These are phyloP conservation scores for Castanopsis chinensis DNA, from an alignment of 306 rosid species.

Conservation along the genomic window DNA sequence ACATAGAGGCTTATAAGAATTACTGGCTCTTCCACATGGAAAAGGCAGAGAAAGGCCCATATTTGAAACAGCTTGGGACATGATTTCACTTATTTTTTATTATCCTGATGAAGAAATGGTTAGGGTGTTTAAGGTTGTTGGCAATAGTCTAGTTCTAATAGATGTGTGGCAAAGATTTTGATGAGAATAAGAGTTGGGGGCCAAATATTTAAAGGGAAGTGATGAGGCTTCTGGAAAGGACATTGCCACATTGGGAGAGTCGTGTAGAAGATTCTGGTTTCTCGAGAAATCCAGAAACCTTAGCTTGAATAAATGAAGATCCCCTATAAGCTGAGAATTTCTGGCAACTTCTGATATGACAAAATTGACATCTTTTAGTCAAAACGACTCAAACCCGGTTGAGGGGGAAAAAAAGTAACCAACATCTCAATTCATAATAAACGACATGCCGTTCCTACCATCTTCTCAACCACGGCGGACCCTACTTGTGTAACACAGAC, in stretches of 20 bases:
- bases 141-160: too few species aligned
- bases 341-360: too few species aligned
- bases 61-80: slow-evolving; percentile 40
- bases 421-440: too few species aligned
- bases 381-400: too few species aligned
- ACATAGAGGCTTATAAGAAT: background rate
- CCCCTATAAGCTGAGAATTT: too few species aligned
- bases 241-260: background rate
- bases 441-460: too few species aligned
- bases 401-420: too few species aligned
- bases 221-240: slow-evolving; percentile 20
- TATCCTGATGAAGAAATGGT: background rate
- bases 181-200: background rate
- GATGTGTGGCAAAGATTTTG: background rate
- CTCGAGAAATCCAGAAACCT: slow-evolving; percentile 31
- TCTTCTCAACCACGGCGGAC: too few species aligned
- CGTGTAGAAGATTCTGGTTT: background rate
- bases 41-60: slow-evolving; percentile 18
- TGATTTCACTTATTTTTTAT: background rate
- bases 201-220: background rate
- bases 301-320: background rate
- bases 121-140: background rate
- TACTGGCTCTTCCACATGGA: slow-evolving; percentile 1
- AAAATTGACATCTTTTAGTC: too few species aligned
- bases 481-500: too few species aligned